Evolutionary conservation across 148 eudicot species (phyloP).

Genomic region (Rhododendron williamsianum): DNA sequence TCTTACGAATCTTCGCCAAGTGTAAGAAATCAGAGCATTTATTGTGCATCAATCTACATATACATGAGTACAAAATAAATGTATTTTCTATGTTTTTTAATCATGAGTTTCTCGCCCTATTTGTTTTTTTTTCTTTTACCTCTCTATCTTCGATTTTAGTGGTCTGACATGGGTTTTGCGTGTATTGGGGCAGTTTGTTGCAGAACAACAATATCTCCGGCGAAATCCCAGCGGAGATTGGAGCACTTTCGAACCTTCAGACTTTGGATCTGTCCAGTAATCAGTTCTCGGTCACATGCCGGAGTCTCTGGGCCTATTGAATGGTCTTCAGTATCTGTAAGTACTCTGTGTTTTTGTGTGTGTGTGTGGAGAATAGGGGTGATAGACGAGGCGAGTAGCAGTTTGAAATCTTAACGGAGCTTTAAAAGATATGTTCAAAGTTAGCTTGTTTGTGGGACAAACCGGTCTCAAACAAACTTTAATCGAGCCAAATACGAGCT

Average conservation of each 20-base stretch:
- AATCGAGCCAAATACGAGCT: neutral
- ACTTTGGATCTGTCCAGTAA: slow-evolving; percentile 90
- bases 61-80: neutral
- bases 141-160: neutral
- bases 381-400: neutral
- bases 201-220: slow-evolving; percentile 93
- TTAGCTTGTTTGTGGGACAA: neutral
- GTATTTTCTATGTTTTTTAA: neutral
- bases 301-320: slow-evolving; percentile 46
- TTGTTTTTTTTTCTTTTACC: neutral
- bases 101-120: neutral
- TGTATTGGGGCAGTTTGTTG: slow-evolving; percentile 42
- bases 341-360: neutral
- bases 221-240: slow-evolving; percentile 66
- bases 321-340: slow-evolving; percentile 68
- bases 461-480: no score
- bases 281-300: slow-evolving; percentile 62
- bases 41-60: neutral
- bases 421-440: no score
- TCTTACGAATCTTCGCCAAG: slow-evolving; percentile 80
- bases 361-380: neutral
- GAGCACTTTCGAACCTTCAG: slow-evolving; percentile 57
- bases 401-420: neutral
- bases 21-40: slow-evolving; percentile 39
- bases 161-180: slow-evolving; percentile 3